A percentile compares a stretch with the other conserved stretches of the same genome.
Evolutionary conservation across 148 eudicot genomes (phyloP).

Genomic region (Amaranthus palmeri): DNA sequence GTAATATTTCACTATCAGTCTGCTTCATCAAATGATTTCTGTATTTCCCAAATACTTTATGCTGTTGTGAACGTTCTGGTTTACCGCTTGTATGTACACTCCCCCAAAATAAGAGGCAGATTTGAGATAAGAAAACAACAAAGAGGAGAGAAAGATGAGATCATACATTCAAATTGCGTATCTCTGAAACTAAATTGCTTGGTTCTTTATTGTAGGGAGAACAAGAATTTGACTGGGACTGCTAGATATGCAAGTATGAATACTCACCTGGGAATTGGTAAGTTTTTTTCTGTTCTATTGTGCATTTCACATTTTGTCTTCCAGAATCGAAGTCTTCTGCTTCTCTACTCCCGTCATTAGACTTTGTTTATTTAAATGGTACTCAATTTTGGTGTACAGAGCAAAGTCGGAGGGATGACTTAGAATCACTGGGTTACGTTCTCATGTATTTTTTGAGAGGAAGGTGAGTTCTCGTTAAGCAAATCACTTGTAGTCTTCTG

Average conservation of each 20-base stretch:
- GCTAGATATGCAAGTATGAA: slow-evolving; percentile 90
- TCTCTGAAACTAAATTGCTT: background rate
- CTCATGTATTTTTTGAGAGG: slow-evolving; percentile 86
- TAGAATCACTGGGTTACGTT: slow-evolving; percentile 83
- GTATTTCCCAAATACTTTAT: too few relatives aligned
- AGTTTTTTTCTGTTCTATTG: background rate
- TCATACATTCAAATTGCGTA: too few relatives aligned
- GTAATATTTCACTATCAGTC: too few relatives aligned
- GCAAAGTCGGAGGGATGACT: slow-evolving; percentile 90
- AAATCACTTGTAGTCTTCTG: background rate
- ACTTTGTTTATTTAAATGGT: background rate
- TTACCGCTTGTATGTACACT: too few relatives aligned
- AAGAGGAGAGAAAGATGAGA: too few relatives aligned
- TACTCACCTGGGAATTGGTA: slow-evolving; percentile 87
- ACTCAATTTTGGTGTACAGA: slow-evolving; percentile 35
- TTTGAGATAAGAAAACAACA: too few relatives aligned
- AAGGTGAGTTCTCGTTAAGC: slow-evolving; percentile 39
- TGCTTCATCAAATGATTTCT: too few relatives aligned
- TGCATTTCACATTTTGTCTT: background rate
- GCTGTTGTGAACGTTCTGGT: too few relatives aligned
- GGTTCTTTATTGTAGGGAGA: slow-evolving; percentile 48
- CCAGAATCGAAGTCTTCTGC: too few relatives aligned
- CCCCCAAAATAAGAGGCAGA: too few relatives aligned
- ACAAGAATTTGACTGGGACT: slow-evolving; percentile 83
- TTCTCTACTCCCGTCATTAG: background rate